Evolutionary conservation across 257 asterid species (phyloP).

Genomic region (Jaltomata sinuosa): DNA sequence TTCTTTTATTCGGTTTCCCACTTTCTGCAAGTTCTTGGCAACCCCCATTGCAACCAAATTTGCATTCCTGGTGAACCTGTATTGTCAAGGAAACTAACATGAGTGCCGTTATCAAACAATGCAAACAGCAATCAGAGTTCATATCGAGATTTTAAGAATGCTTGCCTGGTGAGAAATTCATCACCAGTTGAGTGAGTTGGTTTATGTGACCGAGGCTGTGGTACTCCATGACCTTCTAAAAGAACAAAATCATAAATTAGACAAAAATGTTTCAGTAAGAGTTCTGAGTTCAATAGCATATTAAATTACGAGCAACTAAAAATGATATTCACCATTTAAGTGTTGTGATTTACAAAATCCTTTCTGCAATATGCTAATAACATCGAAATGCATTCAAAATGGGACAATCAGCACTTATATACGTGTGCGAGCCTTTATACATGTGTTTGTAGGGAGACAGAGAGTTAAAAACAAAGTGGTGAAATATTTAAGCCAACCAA

Average conservation of each 20-base stretch:
- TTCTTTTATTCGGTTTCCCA: slow-evolving; percentile 64
- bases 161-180: slow-evolving; percentile 76
- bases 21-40: slow-evolving; percentile 53
- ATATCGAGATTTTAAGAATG: neutral
- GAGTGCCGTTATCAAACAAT: neutral
- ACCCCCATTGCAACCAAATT: slow-evolving; percentile 74
- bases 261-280: slow-evolving; percentile 9
- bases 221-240: slow-evolving; percentile 45
- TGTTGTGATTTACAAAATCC: neutral
- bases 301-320: neutral
- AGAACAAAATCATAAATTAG: neutral
- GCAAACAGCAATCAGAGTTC: neutral
- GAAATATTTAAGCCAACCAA: neutral
- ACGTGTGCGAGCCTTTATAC: neutral
- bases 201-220: slow-evolving; percentile 50
- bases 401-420: neutral
- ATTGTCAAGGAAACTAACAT: neutral
- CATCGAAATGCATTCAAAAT: neutral
- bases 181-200: slow-evolving; percentile 51
- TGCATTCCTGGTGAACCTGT: slow-evolving; percentile 66
- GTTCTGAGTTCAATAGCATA: neutral
- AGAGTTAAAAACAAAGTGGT: neutral
- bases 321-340: neutral
- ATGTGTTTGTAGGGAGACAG: neutral
- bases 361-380: neutral